These are phyloP conservation scores for Neoboletus subvelutipes DNA, from an alignment of 768 basidiomycete species.

Conservation along the genomic window DNA sequence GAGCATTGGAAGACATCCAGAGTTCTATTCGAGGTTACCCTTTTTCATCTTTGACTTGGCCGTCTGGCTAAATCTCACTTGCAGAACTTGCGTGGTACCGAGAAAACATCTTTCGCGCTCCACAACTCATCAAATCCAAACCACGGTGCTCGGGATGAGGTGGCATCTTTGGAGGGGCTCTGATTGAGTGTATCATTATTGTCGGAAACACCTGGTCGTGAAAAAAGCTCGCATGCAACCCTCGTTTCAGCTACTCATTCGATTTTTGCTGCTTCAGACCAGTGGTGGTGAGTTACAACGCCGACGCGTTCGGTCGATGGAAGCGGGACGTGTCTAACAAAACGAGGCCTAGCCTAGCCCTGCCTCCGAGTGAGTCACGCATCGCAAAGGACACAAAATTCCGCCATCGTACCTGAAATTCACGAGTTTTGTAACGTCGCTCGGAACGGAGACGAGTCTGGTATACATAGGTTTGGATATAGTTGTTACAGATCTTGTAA, in stretches of 20 bases:
- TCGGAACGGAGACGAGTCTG: too few species aligned
- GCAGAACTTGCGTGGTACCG: slow-evolving; percentile 1
- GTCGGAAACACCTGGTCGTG: background rate
- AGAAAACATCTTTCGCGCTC: background rate
- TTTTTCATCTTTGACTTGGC: background rate
- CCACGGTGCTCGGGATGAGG: background rate
- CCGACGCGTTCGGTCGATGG: background rate
- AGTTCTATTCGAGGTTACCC: slow-evolving; percentile 67
- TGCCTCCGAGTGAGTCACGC: background rate
- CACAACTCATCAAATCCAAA: background rate
- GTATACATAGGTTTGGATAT: background rate
- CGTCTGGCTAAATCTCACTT: background rate
- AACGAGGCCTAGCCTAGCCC: background rate
- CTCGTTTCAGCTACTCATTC: background rate
- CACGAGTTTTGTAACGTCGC: too few species aligned
- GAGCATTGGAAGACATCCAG: slow-evolving; percentile 81
- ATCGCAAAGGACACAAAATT: background rate
- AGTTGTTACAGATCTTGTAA: background rate
- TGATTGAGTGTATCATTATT: background rate
- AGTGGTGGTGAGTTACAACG: too few species aligned
- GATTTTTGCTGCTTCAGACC: background rate
- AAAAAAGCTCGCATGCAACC: background rate
- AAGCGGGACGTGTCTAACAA: background rate
- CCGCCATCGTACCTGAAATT: too few species aligned
- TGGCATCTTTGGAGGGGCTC: too few species aligned